These are phyloP conservation scores for Emmonsia crescens DNA, from an alignment of 2,329 filamentous ascomycete species.

Conservation along the genomic window DNA sequence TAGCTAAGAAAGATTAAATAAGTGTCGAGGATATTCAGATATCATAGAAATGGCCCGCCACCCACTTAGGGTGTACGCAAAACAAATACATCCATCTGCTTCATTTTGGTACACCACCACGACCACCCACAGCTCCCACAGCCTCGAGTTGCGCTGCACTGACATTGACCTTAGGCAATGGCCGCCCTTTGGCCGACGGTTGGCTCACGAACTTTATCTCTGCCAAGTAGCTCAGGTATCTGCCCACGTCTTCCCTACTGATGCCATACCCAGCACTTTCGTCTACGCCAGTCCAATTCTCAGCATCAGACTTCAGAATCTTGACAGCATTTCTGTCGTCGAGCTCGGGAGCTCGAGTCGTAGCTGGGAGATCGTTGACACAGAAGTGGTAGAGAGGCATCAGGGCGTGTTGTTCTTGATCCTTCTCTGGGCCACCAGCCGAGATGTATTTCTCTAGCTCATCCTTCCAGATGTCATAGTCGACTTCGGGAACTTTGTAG, in stretches of 20 bases:
- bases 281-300: constrained; percentile 47
- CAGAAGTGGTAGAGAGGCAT: constrained; percentile 67
- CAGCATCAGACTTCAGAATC: constrained; percentile 53
- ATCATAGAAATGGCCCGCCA: neutral
- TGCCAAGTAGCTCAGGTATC: constrained; percentile 54
- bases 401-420: constrained; percentile 58
- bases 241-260: constrained; percentile 49
- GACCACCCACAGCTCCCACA: constrained; percentile 38
- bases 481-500: constrained; percentile 55
- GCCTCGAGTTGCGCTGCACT: constrained; percentile 32
- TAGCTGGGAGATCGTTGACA: constrained; percentile 56
- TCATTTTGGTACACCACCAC: constrained; percentile 22
- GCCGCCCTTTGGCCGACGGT: constrained; percentile 29
- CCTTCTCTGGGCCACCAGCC: constrained; percentile 37
- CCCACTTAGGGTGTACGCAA: neutral
- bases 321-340: constrained; percentile 59
- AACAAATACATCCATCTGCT: neutral
- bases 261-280: constrained; percentile 48
- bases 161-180: constrained; percentile 33
- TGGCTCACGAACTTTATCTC: constrained; percentile 51
- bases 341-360: constrained; percentile 61
- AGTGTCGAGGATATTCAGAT: neutral
- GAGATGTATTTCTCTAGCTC: constrained; percentile 56
- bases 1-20: neutral
- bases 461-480: constrained; percentile 58